Percentiles rank a stretch among this genome's conserved stretches.
These are phyloP conservation scores for Silybum marianum DNA, from an alignment of 129 eudicot genomes.

Conservation along the genomic window DNA sequence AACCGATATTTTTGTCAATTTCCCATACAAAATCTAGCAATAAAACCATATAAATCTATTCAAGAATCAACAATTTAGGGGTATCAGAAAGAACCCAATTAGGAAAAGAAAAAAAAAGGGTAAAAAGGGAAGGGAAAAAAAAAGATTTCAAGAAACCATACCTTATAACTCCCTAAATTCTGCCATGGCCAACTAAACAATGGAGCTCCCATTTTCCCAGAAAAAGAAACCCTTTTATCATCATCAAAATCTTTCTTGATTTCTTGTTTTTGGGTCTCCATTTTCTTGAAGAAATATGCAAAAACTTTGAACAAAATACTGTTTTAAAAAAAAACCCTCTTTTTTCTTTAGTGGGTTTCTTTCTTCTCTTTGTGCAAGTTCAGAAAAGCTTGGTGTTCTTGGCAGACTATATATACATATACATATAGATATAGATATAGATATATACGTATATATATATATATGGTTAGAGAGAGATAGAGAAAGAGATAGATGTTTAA, in stretches of 20 bases:
- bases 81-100: not conserved
- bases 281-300: constrained; percentile 18
- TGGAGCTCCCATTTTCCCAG: constrained; percentile 49
- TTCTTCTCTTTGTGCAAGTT: not conserved
- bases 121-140: not conserved
- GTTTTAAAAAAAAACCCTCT: not conserved
- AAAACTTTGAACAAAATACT: not conserved
- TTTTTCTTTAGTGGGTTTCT: not conserved
- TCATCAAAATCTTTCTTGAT: constrained; percentile 1
- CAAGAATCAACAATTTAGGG: not conserved
- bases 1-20: too few relatives aligned
- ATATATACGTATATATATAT: not conserved
- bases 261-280: constrained; percentile 32
- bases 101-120: not conserved
- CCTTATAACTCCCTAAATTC: constrained; percentile 65
- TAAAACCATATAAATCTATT: not conserved
- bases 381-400: constrained; percentile 14
- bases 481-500: not conserved
- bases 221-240: constrained; percentile 28
- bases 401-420: constrained; percentile 20
- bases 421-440: not conserved
- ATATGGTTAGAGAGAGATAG: not conserved
- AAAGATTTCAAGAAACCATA: constrained; percentile 19
- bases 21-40: not conserved
- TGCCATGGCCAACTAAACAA: constrained; percentile 92